phyloP scores from a whole-genome alignment of 2,329 filamentous ascomycete species.

The Talaromyces marneffei region DNA sequence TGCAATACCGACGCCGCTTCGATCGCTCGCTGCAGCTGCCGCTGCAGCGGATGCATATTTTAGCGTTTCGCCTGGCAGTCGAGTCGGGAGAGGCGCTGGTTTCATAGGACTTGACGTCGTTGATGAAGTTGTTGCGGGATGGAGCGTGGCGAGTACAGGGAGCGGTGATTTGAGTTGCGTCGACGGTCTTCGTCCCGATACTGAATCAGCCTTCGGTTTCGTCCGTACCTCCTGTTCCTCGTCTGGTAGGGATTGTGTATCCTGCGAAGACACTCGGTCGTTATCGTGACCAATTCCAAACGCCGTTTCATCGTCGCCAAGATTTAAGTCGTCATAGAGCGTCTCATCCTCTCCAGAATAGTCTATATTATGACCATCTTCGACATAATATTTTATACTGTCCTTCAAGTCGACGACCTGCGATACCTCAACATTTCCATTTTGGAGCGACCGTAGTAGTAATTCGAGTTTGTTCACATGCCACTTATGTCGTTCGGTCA shows the following conservation, averaged over 20 bases:
- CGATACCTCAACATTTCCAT: constrained; percentile 80
- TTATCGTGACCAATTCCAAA: constrained; percentile 76
- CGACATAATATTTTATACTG: constrained; percentile 89
- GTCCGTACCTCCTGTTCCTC: constrained; percentile 62
- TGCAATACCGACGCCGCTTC: constrained; percentile 81
- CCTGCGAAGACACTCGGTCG: constrained; percentile 90
- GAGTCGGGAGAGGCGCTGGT: constrained; percentile 77
- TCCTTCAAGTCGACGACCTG: constrained; percentile 87
- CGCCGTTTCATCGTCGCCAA: constrained; percentile 84
- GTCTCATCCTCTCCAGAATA: constrained; percentile 84
- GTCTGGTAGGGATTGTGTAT: constrained; percentile 85
- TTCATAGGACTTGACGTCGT: constrained; percentile 69
- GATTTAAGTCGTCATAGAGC: constrained; percentile 89
- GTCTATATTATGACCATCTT: constrained; percentile 80
- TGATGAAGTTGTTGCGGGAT: constrained; percentile 50
- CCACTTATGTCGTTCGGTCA: constrained; percentile 92
- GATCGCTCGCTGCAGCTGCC: constrained; percentile 84
- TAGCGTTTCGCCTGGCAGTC: constrained; percentile 79
- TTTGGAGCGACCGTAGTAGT: constrained; percentile 82
- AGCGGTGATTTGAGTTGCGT: constrained; percentile 89
- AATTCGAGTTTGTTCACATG: constrained; percentile 90
- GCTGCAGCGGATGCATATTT: constrained; percentile 97
- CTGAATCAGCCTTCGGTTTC: constrained; percentile 54
- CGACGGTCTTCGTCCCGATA: constrained; percentile 65
- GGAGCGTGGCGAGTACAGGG: constrained; percentile 84